These are phyloP conservation scores for Cyberlindnera subsufficiens DNA, from an alignment of 805 yeast species.

Conservation along the genomic window DNA sequence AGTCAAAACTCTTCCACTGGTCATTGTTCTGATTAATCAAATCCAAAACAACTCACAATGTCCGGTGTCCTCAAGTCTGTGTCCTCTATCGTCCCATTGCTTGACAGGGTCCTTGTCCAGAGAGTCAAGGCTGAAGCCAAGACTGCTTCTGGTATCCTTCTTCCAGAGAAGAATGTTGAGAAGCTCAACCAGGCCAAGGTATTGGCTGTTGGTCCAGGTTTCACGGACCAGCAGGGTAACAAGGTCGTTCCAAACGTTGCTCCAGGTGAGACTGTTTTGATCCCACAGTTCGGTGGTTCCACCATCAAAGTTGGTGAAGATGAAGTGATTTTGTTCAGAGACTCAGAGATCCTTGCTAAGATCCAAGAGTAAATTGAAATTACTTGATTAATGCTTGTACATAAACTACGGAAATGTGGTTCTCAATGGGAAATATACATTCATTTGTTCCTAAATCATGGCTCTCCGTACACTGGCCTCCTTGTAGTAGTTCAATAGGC, in stretches of 20 bases:
- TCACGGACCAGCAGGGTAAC: slow-evolving; percentile 68
- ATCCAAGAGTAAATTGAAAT: slow-evolving; percentile 47
- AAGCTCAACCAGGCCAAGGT: slow-evolving; percentile 91
- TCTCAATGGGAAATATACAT: background rate
- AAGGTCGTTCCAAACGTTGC: slow-evolving; percentile 67
- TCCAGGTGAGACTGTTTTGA: slow-evolving; percentile 90
- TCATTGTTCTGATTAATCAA: background rate
- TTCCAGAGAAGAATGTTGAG: slow-evolving; percentile 94
- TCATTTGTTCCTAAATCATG: background rate
- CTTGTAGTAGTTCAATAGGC: slow-evolving; percentile 56
- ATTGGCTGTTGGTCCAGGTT: slow-evolving; percentile 93
- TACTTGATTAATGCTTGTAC: slow-evolving; percentile 5
- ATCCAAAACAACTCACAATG: slow-evolving; percentile 19
- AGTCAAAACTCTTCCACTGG: background rate
- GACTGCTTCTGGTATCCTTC: slow-evolving; percentile 88
- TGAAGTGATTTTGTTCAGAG: slow-evolving; percentile 77
- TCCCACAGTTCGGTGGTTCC: slow-evolving; percentile 93
- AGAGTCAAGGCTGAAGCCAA: slow-evolving; percentile 86
- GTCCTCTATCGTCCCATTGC: slow-evolving; percentile 82
- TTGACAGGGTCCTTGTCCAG: slow-evolving; percentile 95
- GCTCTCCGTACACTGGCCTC: slow-evolving; percentile 22
- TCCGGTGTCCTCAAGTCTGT: slow-evolving; percentile 71
- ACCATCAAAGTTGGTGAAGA: slow-evolving; percentile 84
- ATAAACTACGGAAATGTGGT: slow-evolving; percentile 1
- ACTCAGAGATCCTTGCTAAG: slow-evolving; percentile 92